Evolutionary conservation across 2,329 filamentous ascomycete genomes (phyloP), one percentile per base, ranked within the genome.

Genomic region (Chaetothyriales sp.): DNA sequence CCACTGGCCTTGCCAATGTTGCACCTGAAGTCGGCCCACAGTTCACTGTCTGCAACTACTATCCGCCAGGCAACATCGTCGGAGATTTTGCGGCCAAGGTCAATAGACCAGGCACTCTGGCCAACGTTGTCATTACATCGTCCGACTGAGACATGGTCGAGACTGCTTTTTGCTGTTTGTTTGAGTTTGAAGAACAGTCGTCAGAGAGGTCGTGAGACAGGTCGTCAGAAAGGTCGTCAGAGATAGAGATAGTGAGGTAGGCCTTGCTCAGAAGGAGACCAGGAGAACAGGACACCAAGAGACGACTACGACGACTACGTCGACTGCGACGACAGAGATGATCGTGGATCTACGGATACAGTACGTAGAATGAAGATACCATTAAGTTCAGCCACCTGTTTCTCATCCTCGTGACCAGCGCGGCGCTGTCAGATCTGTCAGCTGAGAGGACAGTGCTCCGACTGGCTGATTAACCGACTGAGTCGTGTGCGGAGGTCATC

Each of bases 1-100:
- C 8, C 45, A 20, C 57, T 26, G 60, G 52, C 49, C 64, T 76
- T 44, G 64, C 60, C 48, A 70, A 71, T 55, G 65, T 66, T 46
- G 68, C 67, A 48, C 61, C 62, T 51, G 61, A 64, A 47, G 59
- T 69, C 25, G 50, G 73, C 39, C 69, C 80, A n/a, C 80, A 77
- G 69, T 87, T 79, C 73, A 89, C 84, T 26, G 86, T 93, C 62
- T 95, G 87, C 81, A 90, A 95, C 77, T 95, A 95, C 73, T 72
- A 70, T 58, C 75, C 80, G 55, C 70, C 79, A 56, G 87, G 86
- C 48, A 82, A 83, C 68, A 70, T 73, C 49, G 68, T 59, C 12
- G 72, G 70, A 53, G 65, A 74, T 59, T 83, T 78, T 59, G 73
- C 57, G 48, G 59, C 61, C 45, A 79, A 82, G 58, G 72, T 83